A percentile compares a stretch with the other conserved stretches of the same genome.
Evolutionary conservation across 352 stramenopile genomes (phyloP).

Genomic region (Thraustochytrium sp.): DNA sequence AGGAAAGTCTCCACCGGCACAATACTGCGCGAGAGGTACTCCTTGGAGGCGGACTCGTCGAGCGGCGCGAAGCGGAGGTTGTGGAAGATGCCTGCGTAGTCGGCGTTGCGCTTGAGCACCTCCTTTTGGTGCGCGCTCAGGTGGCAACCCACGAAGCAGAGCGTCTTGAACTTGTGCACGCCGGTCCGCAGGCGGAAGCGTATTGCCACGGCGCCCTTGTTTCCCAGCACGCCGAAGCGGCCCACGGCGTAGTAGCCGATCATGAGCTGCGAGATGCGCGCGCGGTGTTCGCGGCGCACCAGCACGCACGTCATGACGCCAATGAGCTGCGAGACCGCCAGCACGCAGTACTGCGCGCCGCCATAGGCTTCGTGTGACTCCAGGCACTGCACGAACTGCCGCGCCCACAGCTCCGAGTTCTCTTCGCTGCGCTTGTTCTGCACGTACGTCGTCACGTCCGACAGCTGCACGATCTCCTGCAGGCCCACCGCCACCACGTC

Average conservation of each 20-base stretch:
- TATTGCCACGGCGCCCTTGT: slow-evolving; percentile 95
- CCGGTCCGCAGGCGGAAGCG: slow-evolving; percentile 73
- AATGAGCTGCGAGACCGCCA: slow-evolving; percentile 12
- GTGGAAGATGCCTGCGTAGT: slow-evolving; percentile 94
- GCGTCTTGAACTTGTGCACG: slow-evolving; percentile 79
- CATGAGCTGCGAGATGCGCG: neutral
- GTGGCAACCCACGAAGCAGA: slow-evolving; percentile 98
- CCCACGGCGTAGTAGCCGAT: slow-evolving; percentile 67
- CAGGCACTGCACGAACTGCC: neutral
- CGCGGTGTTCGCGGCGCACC: neutral
- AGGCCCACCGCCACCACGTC: slow-evolving; percentile 7
- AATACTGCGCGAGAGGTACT: neutral
- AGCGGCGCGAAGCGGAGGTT: slow-evolving; percentile 80
- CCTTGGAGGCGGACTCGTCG: neutral
- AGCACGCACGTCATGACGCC: slow-evolving; percentile 37
- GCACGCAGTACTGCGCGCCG: neutral
- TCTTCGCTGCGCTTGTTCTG: neutral
- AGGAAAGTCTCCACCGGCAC: neutral
- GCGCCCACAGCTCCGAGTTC: neutral
- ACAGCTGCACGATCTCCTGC: slow-evolving; percentile 41
- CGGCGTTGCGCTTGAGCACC: slow-evolving; percentile 88
- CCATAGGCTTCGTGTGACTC: neutral
- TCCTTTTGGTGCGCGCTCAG: slow-evolving; percentile 97
- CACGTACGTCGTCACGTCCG: slow-evolving; percentile 17
- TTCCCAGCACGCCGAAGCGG: slow-evolving; percentile 94